Conservation (phyloP, 1,139 yeast species). For the Yarrowia galli region DNA sequence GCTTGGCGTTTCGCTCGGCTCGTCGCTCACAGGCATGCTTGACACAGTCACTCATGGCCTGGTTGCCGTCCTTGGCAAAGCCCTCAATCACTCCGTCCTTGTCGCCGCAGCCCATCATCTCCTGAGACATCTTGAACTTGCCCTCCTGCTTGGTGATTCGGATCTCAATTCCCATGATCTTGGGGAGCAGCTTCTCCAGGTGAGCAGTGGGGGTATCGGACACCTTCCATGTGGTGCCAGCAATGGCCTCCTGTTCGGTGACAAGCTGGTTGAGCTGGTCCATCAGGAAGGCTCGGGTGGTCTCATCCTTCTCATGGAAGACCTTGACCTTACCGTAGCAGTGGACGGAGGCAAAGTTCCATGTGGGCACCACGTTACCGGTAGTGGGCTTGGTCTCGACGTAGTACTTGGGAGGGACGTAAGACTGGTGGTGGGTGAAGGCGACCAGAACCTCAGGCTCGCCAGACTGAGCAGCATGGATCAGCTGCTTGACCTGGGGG, state of each 20-base stretch:
- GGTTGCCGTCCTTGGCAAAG: slow-evolving; percentile 43
- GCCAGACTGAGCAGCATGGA: slow-evolving; percentile 43
- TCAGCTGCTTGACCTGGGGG: slow-evolving; percentile 56
- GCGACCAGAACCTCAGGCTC: slow-evolving; percentile 57
- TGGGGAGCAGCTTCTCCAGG: slow-evolving; percentile 57
- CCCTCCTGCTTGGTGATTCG: slow-evolving; percentile 60
- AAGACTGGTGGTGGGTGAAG: slow-evolving; percentile 63
- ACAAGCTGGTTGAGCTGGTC: slow-evolving; percentile 58
- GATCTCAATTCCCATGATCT: slow-evolving; percentile 67
- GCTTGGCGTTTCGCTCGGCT: slow-evolving; percentile 21
- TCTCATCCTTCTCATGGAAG: slow-evolving; percentile 53
- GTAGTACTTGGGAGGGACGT: slow-evolving; percentile 69
- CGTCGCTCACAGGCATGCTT: slow-evolving; percentile 35
- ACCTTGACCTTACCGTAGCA: slow-evolving; percentile 62
- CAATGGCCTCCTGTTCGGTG: slow-evolving; percentile 57
- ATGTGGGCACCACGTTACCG: slow-evolving; percentile 73
- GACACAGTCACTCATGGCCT: slow-evolving; percentile 40
- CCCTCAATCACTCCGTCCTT: slow-evolving; percentile 63
- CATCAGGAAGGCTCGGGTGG: slow-evolving; percentile 55
- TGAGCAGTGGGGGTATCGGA: slow-evolving; percentile 65
- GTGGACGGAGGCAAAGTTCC: slow-evolving; percentile 73
- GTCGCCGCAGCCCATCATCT: slow-evolving; percentile 54
- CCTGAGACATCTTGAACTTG: slow-evolving; percentile 70
- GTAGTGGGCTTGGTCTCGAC: slow-evolving; percentile 61
- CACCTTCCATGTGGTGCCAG: slow-evolving; percentile 60